Base-by-base conservation (phyloP, 371 early-diverging fungal species). In the Lichtheimia corymbifera region DNA sequence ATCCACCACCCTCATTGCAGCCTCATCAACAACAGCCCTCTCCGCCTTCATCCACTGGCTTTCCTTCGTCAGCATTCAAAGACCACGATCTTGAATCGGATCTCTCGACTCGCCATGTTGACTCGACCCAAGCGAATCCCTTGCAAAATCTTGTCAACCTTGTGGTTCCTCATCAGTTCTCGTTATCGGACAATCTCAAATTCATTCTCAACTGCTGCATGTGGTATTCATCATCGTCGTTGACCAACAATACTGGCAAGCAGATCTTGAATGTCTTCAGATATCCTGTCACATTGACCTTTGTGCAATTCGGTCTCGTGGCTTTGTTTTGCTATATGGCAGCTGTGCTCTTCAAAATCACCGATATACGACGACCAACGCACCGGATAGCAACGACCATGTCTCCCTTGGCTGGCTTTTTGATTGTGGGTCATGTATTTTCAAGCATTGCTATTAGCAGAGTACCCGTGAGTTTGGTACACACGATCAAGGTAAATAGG, bases 371-470 rank as follows among this genome's bases (percentile, higher is more conserved):
- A 12, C 66, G 50, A 17, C 90, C 89, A 0, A 83, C 83, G 6
- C 55, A 68, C 53, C 74, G 68, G 4, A 82, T 92, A 17, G 47
- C 93, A 41, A 63, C 63, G 20, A 86, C 84, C 24, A 89, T 89
- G 18, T 73, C 83, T 9, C 93, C 93, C 1, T 66, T 94, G 50
- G 85, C 87, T 52, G 63, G 80, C 11, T 93, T 94, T 76, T 85
- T 90, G 73, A 89, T 93, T 50, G 80, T 87, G n/a, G 93, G 94
- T 0, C 96, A 96, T 76, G 79, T 92, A 3, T 87, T 93, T 62
- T 87, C 88, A 1, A 85, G 87, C 58, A 67, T 89, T 45, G 93
- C 94, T 13, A 85, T 93, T 28, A 80, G 88, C 59, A 73, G 81
- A 24, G 89, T 92, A 18, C 88, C 94, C 20, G 89, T 96, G 12